Conservation (phyloP, 2,329 filamentous ascomycete species). For the Scedosporium apiospermum region DNA sequence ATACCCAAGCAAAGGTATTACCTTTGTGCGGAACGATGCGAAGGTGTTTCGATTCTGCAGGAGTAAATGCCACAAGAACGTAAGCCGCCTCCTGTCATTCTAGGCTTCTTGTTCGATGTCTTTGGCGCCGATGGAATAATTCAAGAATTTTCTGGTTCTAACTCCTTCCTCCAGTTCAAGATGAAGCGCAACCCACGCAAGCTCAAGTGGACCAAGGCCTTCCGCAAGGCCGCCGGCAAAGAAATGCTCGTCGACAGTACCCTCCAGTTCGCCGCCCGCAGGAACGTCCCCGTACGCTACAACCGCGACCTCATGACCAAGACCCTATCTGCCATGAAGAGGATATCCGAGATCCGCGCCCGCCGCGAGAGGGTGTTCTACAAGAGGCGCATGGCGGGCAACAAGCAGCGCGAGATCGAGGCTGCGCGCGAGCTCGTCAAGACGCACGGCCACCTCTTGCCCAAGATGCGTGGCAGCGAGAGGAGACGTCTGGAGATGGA, state of each 20-base stretch:
- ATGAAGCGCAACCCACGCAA: slow-evolving; percentile 98
- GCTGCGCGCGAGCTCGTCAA: slow-evolving; percentile 79
- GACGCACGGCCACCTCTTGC: slow-evolving; percentile 87
- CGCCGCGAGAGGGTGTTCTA: slow-evolving; percentile 87
- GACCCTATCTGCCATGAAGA: slow-evolving; percentile 86
- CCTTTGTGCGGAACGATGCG: slow-evolving; percentile 40
- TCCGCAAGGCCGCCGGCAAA: slow-evolving; percentile 72
- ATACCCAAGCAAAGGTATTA: slow-evolving; percentile 47
- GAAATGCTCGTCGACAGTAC: slow-evolving; percentile 89
- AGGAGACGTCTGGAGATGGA: slow-evolving; percentile 38
- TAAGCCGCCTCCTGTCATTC: slow-evolving; percentile 16
- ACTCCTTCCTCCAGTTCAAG: slow-evolving; percentile 53
- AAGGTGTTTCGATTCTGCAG: slow-evolving; percentile 47
- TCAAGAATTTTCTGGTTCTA: neutral
- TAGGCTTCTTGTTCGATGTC: neutral
- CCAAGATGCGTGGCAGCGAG: slow-evolving; percentile 57
- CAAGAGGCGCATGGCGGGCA: slow-evolving; percentile 86
- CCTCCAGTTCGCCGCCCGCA: slow-evolving; percentile 81
- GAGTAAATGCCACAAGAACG: slow-evolving; percentile 52
- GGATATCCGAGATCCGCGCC: slow-evolving; percentile 75
- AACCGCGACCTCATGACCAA: slow-evolving; percentile 82
- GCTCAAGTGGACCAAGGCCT: slow-evolving; percentile 94
- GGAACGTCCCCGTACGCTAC: slow-evolving; percentile 93
- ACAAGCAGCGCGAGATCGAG: slow-evolving; percentile 71
- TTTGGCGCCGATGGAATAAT: too few relatives aligned